A percentile compares a stretch with the other conserved stretches of the same genome.
These are phyloP conservation scores for Tilletia caries DNA, from an alignment of 1,284 basidiomycete species.

Conservation along the genomic window DNA sequence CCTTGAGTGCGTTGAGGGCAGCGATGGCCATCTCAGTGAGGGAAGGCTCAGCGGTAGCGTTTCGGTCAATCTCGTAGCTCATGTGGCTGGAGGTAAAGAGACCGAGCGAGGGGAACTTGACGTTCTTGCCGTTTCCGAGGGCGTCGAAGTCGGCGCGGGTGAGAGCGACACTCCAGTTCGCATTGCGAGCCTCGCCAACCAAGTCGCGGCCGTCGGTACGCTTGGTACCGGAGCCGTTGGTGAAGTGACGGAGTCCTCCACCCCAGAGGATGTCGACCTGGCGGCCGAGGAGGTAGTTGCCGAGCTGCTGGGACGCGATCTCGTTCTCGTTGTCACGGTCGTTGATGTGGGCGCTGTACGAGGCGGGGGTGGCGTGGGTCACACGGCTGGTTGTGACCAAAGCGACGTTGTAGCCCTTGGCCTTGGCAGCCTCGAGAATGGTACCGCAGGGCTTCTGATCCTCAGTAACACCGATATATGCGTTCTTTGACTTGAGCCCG, in stretches of 20 bases:
- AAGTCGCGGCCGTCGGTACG: conserved; percentile 46
- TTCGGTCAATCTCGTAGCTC: conserved; percentile 52
- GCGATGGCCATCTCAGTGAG: conserved; percentile 51
- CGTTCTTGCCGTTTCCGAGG: conserved; percentile 24
- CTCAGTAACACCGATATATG: conserved; percentile 49
- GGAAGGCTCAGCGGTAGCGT: conserved; percentile 41
- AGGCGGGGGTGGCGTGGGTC: conserved; percentile 52
- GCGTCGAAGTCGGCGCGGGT: conserved; percentile 45
- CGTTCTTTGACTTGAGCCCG: conserved; percentile 46
- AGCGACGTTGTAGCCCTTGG: conserved; percentile 45
- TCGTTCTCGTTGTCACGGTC: conserved; percentile 51
- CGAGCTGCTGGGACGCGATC: conserved; percentile 50
- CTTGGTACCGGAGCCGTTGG: conserved; percentile 43
- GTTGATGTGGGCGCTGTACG: conserved; percentile 47
- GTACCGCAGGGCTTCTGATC: conserved; percentile 52
- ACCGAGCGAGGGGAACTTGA: conserved; percentile 38
- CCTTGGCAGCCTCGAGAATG: conserved; percentile 52
- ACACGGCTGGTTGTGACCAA: conserved; percentile 50
- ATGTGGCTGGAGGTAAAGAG: conserved; percentile 45
- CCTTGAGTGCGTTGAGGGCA: conserved; percentile 45
- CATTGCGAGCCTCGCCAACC: conserved; percentile 37
- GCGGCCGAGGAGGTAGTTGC: conserved; percentile 42
- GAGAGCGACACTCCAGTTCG: conserved; percentile 38
- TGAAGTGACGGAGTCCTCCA: conserved; percentile 48
- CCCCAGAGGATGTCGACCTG: conserved; percentile 49